Evolutionary conservation across 2,329 filamentous ascomycete genomes (phyloP).

Genomic region (Thielaviopsis euricoi): DNA sequence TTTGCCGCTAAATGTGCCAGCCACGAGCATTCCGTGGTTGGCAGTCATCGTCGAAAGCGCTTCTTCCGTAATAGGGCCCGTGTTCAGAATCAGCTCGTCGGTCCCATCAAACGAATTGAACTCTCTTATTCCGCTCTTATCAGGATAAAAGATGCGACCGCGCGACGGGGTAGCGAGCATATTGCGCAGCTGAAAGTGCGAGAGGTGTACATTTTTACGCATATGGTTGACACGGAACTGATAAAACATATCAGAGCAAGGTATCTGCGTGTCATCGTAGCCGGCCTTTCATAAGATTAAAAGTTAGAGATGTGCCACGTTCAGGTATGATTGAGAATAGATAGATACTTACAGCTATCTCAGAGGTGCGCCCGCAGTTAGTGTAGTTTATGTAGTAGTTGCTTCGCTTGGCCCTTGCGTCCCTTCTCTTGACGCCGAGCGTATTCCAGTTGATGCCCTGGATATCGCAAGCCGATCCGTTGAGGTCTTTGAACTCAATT

Average conservation of each 20-base stretch:
- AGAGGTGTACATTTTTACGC: constrained; percentile 33
- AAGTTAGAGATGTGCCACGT: background rate
- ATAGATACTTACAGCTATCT: background rate
- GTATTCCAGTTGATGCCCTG: constrained; percentile 41
- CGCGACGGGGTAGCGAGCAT: constrained; percentile 40
- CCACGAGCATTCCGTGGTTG: constrained; percentile 37
- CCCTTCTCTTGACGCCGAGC: constrained; percentile 20
- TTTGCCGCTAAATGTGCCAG: constrained; percentile 40
- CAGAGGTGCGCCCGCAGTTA: constrained; percentile 23
- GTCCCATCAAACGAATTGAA: constrained; percentile 34
- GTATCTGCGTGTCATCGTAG: constrained; percentile 17
- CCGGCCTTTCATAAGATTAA: background rate
- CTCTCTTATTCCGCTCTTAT: constrained; percentile 30
- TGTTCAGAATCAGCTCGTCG: constrained; percentile 28
- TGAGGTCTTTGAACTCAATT: constrained; percentile 28
- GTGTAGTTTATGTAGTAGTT: constrained; percentile 41
- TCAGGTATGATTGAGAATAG: background rate
- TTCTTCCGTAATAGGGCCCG: constrained; percentile 23
- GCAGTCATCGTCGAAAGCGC: constrained; percentile 35
- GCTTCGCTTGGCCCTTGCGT: constrained; percentile 31
- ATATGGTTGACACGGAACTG: constrained; percentile 41
- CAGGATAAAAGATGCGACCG: constrained; percentile 41
- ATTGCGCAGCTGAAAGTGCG: constrained; percentile 53
- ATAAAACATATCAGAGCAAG: constrained; percentile 33
- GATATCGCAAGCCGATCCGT: constrained; percentile 39